phyloP scores from a whole-genome alignment of 495 filamentous ascomycete species.

The Ascodesmis nigricans region DNA sequence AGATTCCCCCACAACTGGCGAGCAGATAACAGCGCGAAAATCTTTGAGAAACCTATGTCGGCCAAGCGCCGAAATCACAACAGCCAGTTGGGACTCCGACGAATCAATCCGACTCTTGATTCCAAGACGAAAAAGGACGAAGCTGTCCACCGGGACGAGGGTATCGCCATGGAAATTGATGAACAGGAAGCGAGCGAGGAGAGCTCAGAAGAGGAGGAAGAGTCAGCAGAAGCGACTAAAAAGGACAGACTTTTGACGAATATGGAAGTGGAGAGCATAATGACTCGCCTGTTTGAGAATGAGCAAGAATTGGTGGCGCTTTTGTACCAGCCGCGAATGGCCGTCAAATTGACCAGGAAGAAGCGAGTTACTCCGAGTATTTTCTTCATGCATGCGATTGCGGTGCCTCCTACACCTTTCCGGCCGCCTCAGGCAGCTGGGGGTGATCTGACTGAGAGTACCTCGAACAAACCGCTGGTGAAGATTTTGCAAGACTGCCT shows the following conservation, averaged over 20 bases:
- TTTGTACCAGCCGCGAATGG: conserved; percentile 55
- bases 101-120: conserved; percentile 12
- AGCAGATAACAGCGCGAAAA: conserved; percentile 73
- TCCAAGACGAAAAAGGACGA: conserved; percentile 3
- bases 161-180: conserved; percentile 23
- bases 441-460: conserved; percentile 47
- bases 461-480: conserved; percentile 60
- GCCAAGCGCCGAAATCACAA: conserved; percentile 52
- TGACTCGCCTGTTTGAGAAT: conserved; percentile 63
- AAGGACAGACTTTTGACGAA: conserved; percentile 15
- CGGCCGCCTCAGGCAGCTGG: conserved; percentile 68
- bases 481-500: conserved; percentile 50
- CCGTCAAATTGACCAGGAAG: conserved; percentile 28
- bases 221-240: conserved; percentile 23
- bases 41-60: conserved; percentile 63
- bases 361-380: conserved; percentile 48
- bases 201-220: conserved; percentile 24
- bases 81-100: conserved; percentile 26
- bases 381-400: conserved; percentile 70
- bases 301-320: conserved; percentile 61
- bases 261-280: conserved; percentile 26
- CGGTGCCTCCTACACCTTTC: conserved; percentile 81
- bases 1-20: too few relatives aligned
- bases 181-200: conserved; percentile 28
- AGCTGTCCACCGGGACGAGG: conserved; percentile 23